Base-by-base conservation (phyloP, 2,329 filamentous ascomycete genomes). In the Scopulariopsis brevicaulis region DNA sequence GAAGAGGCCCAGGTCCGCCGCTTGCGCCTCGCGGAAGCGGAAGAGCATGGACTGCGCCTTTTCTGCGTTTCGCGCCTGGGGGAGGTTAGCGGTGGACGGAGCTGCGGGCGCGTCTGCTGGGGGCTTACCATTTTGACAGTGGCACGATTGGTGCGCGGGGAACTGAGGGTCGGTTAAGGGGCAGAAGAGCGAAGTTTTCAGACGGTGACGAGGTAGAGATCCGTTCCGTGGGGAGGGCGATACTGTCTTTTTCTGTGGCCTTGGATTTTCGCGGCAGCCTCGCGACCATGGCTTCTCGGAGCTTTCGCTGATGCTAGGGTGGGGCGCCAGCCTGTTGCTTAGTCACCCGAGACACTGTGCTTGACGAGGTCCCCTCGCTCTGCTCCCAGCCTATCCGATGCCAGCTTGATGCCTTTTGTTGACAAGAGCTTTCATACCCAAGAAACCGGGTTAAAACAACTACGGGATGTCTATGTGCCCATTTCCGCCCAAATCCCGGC, bases 1-100 rank as follows among this genome's bases (percentile, higher is more conserved):
- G 74, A 99, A 89, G 72, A 97, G 96, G 68, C 93, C 93, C 54
- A 96, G 82, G 75, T 96, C 92, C 63, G 91, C 90, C 64, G 93
- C 93, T 82, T 97, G 94, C 66, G 93, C 89, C 69, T 96, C 94
- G 72, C 94, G 90, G 80, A 99, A 99, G 80, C 94, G 93, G 78
- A 96, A 99, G 73, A 99, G 93, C 93, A 99, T 99, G 54, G 92
- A 96, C 79, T 99, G 94, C 68, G 94, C 93, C 74, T 97, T 99
- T 81, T 97, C 93, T 53, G 90, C 93, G 74, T 97, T 96, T 69
- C 93, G 93, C 69, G 93, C 92, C 93, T 91, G 65, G 20, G 22
- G 56, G 22, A 5, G 11, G 10, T 37, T 54, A 53, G 51, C 12
- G 48, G 53, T 32, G 43, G 10, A 46, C 32, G 11, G 52, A 46